Evolutionary conservation across 495 filamentous ascomycete genomes (phyloP).

Genomic region (Tuber aestivum): DNA sequence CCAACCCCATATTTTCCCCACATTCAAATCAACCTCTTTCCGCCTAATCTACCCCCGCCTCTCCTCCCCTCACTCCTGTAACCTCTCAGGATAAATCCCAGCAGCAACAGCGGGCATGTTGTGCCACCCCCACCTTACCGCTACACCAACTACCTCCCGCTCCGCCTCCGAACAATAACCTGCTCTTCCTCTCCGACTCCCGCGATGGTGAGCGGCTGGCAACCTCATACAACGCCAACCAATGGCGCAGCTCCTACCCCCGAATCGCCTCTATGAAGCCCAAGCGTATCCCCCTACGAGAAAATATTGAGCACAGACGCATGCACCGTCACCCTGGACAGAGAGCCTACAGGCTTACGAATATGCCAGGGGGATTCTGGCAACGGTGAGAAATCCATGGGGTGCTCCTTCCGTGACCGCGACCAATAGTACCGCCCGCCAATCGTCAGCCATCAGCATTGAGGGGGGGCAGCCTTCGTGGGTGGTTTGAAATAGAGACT

Average conservation of each 20-base stretch:
- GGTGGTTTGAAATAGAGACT: constrained; percentile 49
- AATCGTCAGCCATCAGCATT: constrained; percentile 67
- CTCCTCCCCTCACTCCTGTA: constrained; percentile 67
- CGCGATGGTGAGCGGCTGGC: constrained; percentile 76
- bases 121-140: constrained; percentile 85
- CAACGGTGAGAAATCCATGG: constrained; percentile 39
- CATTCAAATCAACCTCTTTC: constrained; percentile 85
- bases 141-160: constrained; percentile 71
- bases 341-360: constrained; percentile 52
- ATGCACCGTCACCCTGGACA: constrained; percentile 50
- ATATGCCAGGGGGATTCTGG: constrained; percentile 65
- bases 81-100: constrained; percentile 66
- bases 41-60: constrained; percentile 70
- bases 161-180: constrained; percentile 61
- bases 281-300: constrained; percentile 79
- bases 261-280: constrained; percentile 82
- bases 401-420: constrained; percentile 70
- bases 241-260: constrained; percentile 69
- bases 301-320: constrained; percentile 92
- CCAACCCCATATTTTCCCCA: constrained; percentile 76
- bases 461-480: constrained; percentile 51
- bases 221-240: constrained; percentile 79
- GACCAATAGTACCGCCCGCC: constrained; percentile 97
- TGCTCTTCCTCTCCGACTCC: constrained; percentile 50
- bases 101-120: constrained; percentile 72